Evolutionary conservation across 768 basidiomycete genomes (phyloP), one percentile per base, ranked within the genome.

Genomic region (Mycena indigotica): DNA sequence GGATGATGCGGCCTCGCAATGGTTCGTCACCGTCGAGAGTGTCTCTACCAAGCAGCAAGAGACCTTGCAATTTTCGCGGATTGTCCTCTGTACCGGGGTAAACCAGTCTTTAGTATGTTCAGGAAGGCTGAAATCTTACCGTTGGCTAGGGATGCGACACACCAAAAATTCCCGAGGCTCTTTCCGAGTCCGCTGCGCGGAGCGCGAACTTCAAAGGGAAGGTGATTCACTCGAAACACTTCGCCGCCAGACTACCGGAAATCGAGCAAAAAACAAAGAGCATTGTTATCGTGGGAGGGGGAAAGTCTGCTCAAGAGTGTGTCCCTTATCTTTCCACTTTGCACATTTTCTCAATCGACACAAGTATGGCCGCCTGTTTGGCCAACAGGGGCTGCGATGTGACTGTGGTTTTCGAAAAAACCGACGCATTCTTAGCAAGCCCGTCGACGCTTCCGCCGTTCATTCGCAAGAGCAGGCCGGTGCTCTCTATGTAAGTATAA

Each of bases 1-100:
- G 5, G 65, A 71, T 15, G 61, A 63, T 5, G 57, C 55, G 0
- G 67, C 69, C 16, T n/a, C n/a, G n/a, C n/a, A n/a, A n/a, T 87
- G 86, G 86, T 61, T 72, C 3, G 70, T 87, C 28, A 71, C 71
- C 19, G 70, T 82, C 2, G 58, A 72, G 51, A 71, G 80, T 58
- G 56, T 64, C 8, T 38, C 16, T 2, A 60, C 63, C 1, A 54
- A 56, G 2, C 38, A 60, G 29, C 66, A 60, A 17, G 68, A 77
- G 25, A 67, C 72, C 2, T 60, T 81, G 50, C 63, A 56, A 19
- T 88, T 80, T 57, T 71, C 77, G 25, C 78, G 77, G 28, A 70
- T 88, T 19, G 77, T 88, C 6, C 69, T 88, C 45, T 85, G 84
- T 53, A 86, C 84, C 3, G 87, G 86, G 70, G 71, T 70, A 74